Base-by-base conservation (phyloP, 257 asterid genomes). In the Haberlea rhodopensis region DNA sequence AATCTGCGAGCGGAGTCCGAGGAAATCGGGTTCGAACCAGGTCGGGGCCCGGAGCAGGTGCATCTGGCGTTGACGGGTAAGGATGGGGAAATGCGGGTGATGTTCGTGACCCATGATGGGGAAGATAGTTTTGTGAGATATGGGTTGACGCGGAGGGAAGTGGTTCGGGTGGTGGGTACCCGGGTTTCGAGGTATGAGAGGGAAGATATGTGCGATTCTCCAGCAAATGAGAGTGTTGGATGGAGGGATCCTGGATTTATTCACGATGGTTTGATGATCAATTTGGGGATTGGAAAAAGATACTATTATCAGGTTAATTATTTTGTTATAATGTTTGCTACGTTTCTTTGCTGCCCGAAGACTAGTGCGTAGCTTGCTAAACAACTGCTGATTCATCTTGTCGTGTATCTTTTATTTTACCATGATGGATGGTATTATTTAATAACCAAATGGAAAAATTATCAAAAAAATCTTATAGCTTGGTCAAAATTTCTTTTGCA, bases 201-300 rank as follows among this genome's bases (percentile, higher is more conserved):
- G 75, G 99, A 87, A 72, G 91, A 89, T 67, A 77, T 92, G 90
- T 87, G 99, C 57, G 90, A 87, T 72, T 56, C 83, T 48, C 96
- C 97, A 1, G 99, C 97, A 13, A 92, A 92, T 56, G 63, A 75
- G 28, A 89, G 87, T 54, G 48, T 84, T 53, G 99, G 96, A 5
- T 92, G 99, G 96, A 89, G 99, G 70, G 99, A 92, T 70, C 97
- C 97, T 24, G 97, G 99, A 34, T 87, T 77, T 71, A 80, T 92
- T 70, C 97, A 89, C 67, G 96, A 85, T 73, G 99, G 94, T 0
- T 80, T 89, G 45, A 84, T 89, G 94, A 31, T 72, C 37, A 76
- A 71, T 70, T 73, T 89, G 83, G 56, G 71, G 53, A 76, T 69
- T 46, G 96, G 94, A 15, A 84, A 80, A 76, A 84, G 73, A 74